These are phyloP conservation scores for Neltuma alba DNA, from an alignment of 306 rosid species.

Conservation along the genomic window DNA sequence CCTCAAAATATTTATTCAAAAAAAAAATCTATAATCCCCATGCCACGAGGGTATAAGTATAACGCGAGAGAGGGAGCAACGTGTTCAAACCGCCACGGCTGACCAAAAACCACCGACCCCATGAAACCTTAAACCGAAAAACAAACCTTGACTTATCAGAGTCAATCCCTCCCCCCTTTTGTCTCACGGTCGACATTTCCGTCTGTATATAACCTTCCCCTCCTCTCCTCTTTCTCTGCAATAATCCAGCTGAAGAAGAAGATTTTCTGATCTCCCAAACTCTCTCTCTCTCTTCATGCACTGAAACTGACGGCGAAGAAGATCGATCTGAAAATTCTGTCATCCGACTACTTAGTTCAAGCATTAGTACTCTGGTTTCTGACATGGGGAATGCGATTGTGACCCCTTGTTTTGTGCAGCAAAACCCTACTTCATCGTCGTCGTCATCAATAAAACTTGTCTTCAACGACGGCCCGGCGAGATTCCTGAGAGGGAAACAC, in stretches of 20 bases:
- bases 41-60: neutral
- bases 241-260: too few relatives aligned
- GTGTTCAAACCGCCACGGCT: slow-evolving; percentile 71
- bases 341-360: neutral
- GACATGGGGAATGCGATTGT: slow-evolving; percentile 60
- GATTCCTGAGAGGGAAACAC: slow-evolving; percentile 54
- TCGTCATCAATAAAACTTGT: slow-evolving; percentile 50
- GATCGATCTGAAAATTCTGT: neutral
- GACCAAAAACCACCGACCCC: slow-evolving; percentile 85
- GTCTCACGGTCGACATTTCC: neutral
- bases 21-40: too few relatives aligned
- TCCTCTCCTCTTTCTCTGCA: slow-evolving; percentile 5
- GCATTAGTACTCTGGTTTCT: neutral
- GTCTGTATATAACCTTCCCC: slow-evolving; percentile 9
- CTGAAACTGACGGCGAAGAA: neutral
- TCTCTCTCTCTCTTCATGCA: neutral
- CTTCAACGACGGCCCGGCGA: slow-evolving; percentile 60
- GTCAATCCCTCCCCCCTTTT: slow-evolving; percentile 52
- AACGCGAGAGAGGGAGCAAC: neutral
- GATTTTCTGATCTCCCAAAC: too few relatives aligned
- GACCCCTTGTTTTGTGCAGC: slow-evolving; percentile 51
- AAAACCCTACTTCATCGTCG: neutral
- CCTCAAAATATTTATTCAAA: too few relatives aligned
- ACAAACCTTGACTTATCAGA: slow-evolving; percentile 38
- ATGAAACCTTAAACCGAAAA: slow-evolving; percentile 13